phyloP scores from a whole-genome alignment of 176 grass and related monocot genomes.

The Otatea glauca region DNA sequence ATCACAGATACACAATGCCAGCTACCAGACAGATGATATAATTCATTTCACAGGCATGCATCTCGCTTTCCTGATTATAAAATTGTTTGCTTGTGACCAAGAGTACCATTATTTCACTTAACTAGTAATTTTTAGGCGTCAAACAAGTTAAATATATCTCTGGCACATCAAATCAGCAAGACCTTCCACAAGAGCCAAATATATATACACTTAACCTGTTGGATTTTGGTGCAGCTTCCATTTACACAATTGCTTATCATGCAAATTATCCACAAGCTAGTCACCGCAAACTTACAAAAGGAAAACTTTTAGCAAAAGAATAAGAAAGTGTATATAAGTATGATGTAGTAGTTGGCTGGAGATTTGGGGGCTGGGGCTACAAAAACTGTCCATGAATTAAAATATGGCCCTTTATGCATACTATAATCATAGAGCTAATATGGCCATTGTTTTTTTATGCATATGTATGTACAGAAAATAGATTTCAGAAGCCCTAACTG shows the following conservation, averaged over 20 bases:
- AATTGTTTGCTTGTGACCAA: conserved; percentile 24
- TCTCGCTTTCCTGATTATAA: conserved; percentile 41
- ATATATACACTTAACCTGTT: neutral
- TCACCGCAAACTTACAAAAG: neutral
- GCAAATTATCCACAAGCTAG: neutral
- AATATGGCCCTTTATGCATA: conserved; percentile 14
- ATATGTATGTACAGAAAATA: conserved; percentile 17
- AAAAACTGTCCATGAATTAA: conserved; percentile 30
- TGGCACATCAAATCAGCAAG: neutral
- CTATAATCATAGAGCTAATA: conserved; percentile 21
- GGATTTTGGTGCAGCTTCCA: neutral
- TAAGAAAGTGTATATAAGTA: neutral
- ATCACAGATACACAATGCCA: conserved; percentile 29
- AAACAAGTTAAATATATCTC: neutral
- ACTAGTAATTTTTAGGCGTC: neutral
- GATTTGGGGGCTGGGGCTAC: neutral
- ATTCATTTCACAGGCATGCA: conserved; percentile 37
- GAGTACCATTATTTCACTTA: neutral
- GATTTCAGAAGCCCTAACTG: conserved; percentile 39
- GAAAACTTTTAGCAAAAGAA: neutral
- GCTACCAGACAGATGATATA: conserved; percentile 37
- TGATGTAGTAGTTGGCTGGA: neutral
- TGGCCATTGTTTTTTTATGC: conserved; percentile 1
- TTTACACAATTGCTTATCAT: conserved; percentile 15
- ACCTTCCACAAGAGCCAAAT: neutral